These are phyloP conservation scores for Nannizziopsis barbatae DNA, from an alignment of 2,329 filamentous ascomycete genomes.

Conservation along the genomic window DNA sequence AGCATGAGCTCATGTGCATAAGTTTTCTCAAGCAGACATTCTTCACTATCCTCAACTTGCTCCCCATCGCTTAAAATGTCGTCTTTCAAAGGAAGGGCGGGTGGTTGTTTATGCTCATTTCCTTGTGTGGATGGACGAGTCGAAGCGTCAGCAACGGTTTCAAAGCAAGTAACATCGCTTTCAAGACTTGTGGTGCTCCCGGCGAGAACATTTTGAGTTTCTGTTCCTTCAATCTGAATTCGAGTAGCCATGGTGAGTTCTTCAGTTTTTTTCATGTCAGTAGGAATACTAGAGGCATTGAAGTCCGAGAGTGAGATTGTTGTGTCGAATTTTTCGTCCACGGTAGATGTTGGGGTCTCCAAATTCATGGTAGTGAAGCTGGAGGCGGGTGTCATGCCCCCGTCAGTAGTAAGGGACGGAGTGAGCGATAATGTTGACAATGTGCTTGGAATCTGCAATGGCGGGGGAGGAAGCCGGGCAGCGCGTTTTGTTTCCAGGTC, in stretches of 20 bases:
- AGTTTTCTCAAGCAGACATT: conserved; percentile 77
- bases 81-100: conserved; percentile 55
- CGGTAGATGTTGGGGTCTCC: conserved; percentile 22
- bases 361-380: conserved; percentile 30
- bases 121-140: conserved; percentile 15
- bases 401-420: conserved; percentile 22
- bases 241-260: conserved; percentile 6
- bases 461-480: conserved; percentile 36
- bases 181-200: conserved; percentile 65
- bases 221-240: background rate
- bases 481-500: conserved; percentile 5
- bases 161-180: conserved; percentile 71
- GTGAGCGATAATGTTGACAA: conserved; percentile 26
- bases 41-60: conserved; percentile 71
- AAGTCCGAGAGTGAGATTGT: conserved; percentile 13
- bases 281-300: conserved; percentile 16
- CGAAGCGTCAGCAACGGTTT: conserved; percentile 55
- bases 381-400: conserved; percentile 31
- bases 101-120: conserved; percentile 36
- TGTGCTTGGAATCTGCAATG: conserved; percentile 35
- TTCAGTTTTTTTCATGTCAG: conserved; percentile 4
- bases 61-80: conserved; percentile 51
- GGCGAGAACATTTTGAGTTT: conserved; percentile 44
- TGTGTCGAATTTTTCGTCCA: conserved; percentile 17
- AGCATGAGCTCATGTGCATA: conserved; percentile 88